Base-by-base conservation (phyloP, 768 basidiomycete genomes). In the Russula sp. region DNA sequence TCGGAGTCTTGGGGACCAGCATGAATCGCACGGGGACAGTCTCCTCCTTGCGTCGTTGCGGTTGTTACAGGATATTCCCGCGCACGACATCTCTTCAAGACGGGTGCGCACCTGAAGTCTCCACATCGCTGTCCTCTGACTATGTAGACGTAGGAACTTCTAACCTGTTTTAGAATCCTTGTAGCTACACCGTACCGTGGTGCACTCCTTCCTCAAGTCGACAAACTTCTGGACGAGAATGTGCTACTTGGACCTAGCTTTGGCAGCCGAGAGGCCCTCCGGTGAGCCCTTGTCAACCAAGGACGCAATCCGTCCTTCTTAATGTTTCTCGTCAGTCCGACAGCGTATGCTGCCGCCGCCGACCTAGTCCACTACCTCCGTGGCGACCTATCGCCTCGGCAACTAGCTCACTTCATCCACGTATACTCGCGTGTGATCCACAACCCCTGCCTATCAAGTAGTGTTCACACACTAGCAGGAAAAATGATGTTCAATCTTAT, bases 291-390 rank as follows among this genome's bases (percentile, higher is more conserved):
- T 65, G 44, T 71, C 40, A 55, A 58, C n/a, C 48, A 60, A 34
- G 32, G 22, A 40, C 16, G 32, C 13, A 50, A 24, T 59, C 9
- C 28, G 30, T 62, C 16, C 34, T 13, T 22, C 34, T 40, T 42
- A 32, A 50, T 46, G 2, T 67, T 50, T 60, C 61, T 66, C 66
- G 28, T 18, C 70, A 90, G 92, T 59, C 84, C 90, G 2, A 82
- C 86, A 46, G 89, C 91, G 3, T 95, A 94, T 75, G 88, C 87
- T 63, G 89, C 92, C 53, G 84, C 96, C 7, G 94, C 94, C 36
- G 97, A 99, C 75, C 82, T 98, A 13, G 87, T 97, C 61, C 94
- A 98, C 72, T 93, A 97, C 71, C 82, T 95, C 62, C 89, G 93
- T 57, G 80, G 79, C 51, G 94, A 98, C 22, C 83, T 98, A 44